phyloP scores from a whole-genome alignment of 1,284 basidiomycete genomes.

The Cutaneotrichosporon spelunceum region DNA sequence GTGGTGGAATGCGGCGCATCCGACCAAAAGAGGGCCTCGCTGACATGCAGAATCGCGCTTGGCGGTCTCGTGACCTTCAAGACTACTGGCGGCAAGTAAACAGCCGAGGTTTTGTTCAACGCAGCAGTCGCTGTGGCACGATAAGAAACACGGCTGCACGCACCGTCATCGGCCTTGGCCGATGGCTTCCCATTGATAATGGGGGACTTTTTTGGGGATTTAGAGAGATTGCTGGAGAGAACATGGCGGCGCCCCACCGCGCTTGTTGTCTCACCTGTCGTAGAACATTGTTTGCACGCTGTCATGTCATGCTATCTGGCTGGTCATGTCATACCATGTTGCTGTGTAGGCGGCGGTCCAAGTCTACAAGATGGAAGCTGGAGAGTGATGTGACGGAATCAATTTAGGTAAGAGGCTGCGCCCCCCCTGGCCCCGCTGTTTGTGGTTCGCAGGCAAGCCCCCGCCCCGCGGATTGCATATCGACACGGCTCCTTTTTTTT shows the following conservation, averaged over 20 bases:
- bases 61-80: slow-evolving; percentile 49
- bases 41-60: slow-evolving; percentile 45
- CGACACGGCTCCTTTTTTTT: too few relatives aligned
- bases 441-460: too few relatives aligned
- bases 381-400: too few relatives aligned
- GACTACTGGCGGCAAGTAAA: slow-evolving; percentile 50
- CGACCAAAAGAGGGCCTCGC: neutral
- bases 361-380: too few relatives aligned
- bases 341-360: neutral
- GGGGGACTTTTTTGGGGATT: neutral
- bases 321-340: neutral
- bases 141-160: neutral
- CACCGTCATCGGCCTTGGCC: neutral
- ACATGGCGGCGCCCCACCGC: neutral
- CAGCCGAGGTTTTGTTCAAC: neutral
- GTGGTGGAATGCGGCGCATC: neutral
- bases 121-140: neutral
- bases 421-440: too few relatives aligned
- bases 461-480: too few relatives aligned
- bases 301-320: neutral
- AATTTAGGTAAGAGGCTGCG: too few relatives aligned
- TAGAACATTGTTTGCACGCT: slow-evolving; percentile 9
- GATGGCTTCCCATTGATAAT: neutral
- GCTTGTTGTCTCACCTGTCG: slow-evolving; percentile 2
- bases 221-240: slow-evolving; percentile 5